Evolutionary conservation across 441 rosid species (phyloP), one percentile per base, ranked within the genome.

Genomic region (Pelargonium cotyledonis): DNA sequence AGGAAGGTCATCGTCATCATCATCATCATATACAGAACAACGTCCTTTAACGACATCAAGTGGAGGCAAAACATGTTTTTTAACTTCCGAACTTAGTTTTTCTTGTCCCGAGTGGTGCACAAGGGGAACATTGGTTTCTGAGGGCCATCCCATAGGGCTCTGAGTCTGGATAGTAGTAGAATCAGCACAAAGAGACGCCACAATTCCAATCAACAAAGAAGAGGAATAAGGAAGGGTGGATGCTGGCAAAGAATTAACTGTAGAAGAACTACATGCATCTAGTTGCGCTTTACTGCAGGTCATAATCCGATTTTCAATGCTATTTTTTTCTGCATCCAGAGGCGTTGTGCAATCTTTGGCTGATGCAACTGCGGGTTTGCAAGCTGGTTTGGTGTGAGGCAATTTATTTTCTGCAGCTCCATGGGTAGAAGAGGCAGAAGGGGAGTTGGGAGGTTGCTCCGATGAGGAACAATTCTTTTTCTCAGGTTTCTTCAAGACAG

Each of bases 1-100:
- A 38, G 80, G 83, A 66, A 77, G 80, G 66, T 77, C 80, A 70
- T 79, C 82, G 3, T 26, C 31, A 2, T 26, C 31, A 26, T 26
- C 31, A 26, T 76, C 73, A 53, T 76, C 79, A 46, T 35, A 47
- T 15, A 70, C 26, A 63, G 15, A 14, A 11, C 31, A 3, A 7
- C 38, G 70, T 26, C 61, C 55, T 66, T 72, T 74, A 10, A 7
- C 21, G 46, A 69, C 47, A 12, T 46, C 38, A 58, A 70, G 44
- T 41, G 71, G 66, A 18, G 65, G 58, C 66, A 18, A 43, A 0
- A 60, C 70, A 57, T 60, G 43, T 57, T 26, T 63, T 57, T 67
- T 60, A 63, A 49, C 53, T 19, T n/a, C 74, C 65, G 49, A 3
- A 73, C 66, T 16, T 26, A 41, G 53, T 71, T 63, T 65, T 69